Evolutionary conservation across 352 stramenopile genomes (phyloP).

Genomic region (Pythium rhizo-oryzae): DNA sequence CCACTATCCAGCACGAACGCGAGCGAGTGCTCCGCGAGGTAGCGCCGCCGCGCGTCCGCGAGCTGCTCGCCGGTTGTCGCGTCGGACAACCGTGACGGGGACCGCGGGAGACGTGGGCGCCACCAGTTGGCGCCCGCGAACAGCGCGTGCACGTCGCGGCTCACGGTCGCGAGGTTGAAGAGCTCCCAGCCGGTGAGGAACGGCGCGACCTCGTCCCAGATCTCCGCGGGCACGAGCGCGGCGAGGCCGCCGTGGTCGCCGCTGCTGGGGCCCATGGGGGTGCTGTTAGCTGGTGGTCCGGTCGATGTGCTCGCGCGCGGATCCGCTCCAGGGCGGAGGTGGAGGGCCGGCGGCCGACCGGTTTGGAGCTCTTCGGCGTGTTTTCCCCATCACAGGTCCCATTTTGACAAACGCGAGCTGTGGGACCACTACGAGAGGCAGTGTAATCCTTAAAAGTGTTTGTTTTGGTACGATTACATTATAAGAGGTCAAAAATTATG

Average conservation of each 20-base stretch:
- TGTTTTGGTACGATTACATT: neutral
- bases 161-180: constrained; percentile 21
- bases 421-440: constrained; percentile 1
- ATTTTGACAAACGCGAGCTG: constrained; percentile 23
- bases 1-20: constrained; percentile 19
- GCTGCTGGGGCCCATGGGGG: neutral
- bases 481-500: neutral
- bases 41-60: neutral
- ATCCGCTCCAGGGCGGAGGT: too few relatives aligned
- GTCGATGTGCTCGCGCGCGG: too few relatives aligned
- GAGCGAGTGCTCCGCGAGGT: constrained; percentile 24
- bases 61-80: neutral
- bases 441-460: neutral
- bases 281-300: too few relatives aligned
- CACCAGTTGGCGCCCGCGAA: constrained; percentile 24
- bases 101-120: neutral
- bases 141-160: constrained; percentile 6
- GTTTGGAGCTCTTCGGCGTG: neutral
- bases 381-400: neutral
- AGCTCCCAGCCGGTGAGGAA: constrained; percentile 32
- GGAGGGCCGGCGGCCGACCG: too few relatives aligned
- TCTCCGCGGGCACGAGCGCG: constrained; percentile 18
- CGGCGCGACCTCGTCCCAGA: constrained; percentile 25
- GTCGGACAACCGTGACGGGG: neutral
- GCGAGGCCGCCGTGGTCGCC: neutral